phyloP scores from a whole-genome alignment of 768 basidiomycete species.

The Tylopilus vinaceipallidus region DNA sequence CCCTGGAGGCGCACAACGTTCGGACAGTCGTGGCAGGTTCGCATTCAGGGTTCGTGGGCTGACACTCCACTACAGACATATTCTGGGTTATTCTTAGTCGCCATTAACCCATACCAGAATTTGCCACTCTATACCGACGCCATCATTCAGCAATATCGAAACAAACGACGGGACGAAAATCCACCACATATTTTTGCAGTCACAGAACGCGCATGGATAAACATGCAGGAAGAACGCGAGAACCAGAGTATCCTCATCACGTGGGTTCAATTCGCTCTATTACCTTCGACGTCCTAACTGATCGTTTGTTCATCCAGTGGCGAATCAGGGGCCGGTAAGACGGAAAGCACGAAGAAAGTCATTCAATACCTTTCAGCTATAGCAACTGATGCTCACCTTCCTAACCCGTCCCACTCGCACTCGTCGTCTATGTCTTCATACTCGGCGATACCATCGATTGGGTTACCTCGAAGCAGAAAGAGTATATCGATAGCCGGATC shows the following conservation, averaged over 20 bases:
- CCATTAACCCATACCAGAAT: conserved; percentile 94
- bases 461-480: conserved; percentile 67
- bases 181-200: conserved; percentile 97
- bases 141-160: conserved; percentile 88
- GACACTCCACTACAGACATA: conserved; percentile 64
- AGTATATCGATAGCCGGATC: conserved; percentile 46
- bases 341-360: conserved; percentile 98
- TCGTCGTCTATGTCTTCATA: conserved; percentile 60
- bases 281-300: conserved; percentile 5
- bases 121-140: conserved; percentile 89
- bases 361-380: conserved; percentile 99
- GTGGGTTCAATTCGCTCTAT: conserved; percentile 46
- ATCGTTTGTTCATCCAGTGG: conserved; percentile 52
- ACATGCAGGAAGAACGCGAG: conserved; percentile 96
- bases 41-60: conserved; percentile 2
- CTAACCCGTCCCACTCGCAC: conserved; percentile 60
- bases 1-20: conserved; percentile 1
- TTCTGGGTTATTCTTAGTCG: conserved; percentile 95
- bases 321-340: conserved; percentile 99
- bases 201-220: conserved; percentile 96
- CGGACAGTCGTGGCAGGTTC: conserved; percentile 4
- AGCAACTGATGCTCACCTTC: conserved; percentile 72
- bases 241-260: conserved; percentile 98
- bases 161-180: conserved; percentile 85
- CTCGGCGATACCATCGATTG: conserved; percentile 58